Conservation (phyloP, 2,329 filamentous ascomycete genomes). For the Penicillium fuscoglaucum region DNA sequence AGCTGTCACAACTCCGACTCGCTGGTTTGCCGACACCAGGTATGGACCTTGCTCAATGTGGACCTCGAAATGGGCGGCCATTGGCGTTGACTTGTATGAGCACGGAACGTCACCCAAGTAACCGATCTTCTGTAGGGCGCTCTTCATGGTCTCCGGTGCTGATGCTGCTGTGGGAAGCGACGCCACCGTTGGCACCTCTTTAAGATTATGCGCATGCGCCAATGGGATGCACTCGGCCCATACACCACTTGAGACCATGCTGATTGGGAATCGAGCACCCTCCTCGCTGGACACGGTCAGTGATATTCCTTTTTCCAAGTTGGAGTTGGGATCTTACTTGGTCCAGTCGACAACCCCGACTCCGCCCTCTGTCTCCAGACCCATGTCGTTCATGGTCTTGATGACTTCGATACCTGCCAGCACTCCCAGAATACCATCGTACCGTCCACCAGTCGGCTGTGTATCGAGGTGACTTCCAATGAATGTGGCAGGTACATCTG, state of each 20-base stretch:
- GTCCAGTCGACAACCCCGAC: constrained; percentile 68
- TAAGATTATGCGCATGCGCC: constrained; percentile 60
- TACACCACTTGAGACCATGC: constrained; percentile 71
- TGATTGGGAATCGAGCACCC: constrained; percentile 72
- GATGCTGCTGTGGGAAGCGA: constrained; percentile 50
- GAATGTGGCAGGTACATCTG: constrained; percentile 63
- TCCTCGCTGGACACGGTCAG: constrained; percentile 62
- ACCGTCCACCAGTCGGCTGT: constrained; percentile 53
- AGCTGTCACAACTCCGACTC: constrained; percentile 69
- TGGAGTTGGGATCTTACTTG: constrained; percentile 25
- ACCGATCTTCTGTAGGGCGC: constrained; percentile 69
- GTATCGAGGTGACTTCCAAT: constrained; percentile 71
- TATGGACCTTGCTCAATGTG: constrained; percentile 83
- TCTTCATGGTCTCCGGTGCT: constrained; percentile 62
- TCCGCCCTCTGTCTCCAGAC: constrained; percentile 67
- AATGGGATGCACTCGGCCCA: constrained; percentile 68
- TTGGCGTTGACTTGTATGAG: constrained; percentile 59
- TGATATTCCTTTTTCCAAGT: not conserved
- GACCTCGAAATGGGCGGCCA: constrained; percentile 75
- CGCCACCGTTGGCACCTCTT: constrained; percentile 57
- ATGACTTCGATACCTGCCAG: constrained; percentile 72
- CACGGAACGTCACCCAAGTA: constrained; percentile 61
- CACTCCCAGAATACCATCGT: constrained; percentile 70
- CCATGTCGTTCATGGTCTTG: constrained; percentile 65
- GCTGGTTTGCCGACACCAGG: constrained; percentile 63